phyloP scores from a whole-genome alignment of 2,329 filamentous ascomycete species.

The Apiospora pterosperma region DNA sequence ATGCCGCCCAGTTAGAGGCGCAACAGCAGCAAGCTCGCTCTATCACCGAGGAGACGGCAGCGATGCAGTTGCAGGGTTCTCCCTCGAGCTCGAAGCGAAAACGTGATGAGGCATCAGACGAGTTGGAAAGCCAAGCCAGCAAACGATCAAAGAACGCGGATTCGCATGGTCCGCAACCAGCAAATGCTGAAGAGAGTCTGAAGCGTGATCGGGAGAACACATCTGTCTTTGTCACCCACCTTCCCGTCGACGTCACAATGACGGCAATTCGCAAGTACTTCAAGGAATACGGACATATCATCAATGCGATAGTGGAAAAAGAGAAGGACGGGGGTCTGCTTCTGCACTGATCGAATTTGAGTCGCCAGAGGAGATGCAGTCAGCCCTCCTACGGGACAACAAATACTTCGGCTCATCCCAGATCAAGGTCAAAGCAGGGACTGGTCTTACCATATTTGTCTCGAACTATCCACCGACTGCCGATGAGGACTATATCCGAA shows the following conservation, averaged over 20 bases:
- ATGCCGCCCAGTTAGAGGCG: slow-evolving; percentile 34
- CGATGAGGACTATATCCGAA: slow-evolving; percentile 66
- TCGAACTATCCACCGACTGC: slow-evolving; percentile 83
- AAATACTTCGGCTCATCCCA: slow-evolving; percentile 73
- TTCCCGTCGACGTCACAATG: slow-evolving; percentile 68
- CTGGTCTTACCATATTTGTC: slow-evolving; percentile 79
- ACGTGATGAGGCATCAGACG: slow-evolving; percentile 55
- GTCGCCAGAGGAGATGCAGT: slow-evolving; percentile 72
- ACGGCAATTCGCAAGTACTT: slow-evolving; percentile 85
- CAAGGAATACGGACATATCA: slow-evolving; percentile 82
- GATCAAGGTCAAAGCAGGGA: slow-evolving; percentile 71
- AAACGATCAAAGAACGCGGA: slow-evolving; percentile 62
- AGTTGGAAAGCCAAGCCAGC: slow-evolving; percentile 43
- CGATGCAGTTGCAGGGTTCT: slow-evolving; percentile 25
- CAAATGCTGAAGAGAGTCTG: slow-evolving; percentile 29
- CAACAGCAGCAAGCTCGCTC: slow-evolving; percentile 29
- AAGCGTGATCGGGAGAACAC: slow-evolving; percentile 91
- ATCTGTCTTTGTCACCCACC: slow-evolving; percentile 74
- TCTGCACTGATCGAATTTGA: slow-evolving; percentile 85
- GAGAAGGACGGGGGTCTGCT: slow-evolving; percentile 58
- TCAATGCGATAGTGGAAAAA: slow-evolving; percentile 66
- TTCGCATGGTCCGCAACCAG: not conserved
- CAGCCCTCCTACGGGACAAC: slow-evolving; percentile 76
- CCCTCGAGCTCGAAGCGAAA: slow-evolving; percentile 66
- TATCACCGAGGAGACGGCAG: slow-evolving; percentile 18